phyloP scores from a whole-genome alignment of 2,329 filamentous ascomycete species.

The Aaosphaeria arxii region DNA sequence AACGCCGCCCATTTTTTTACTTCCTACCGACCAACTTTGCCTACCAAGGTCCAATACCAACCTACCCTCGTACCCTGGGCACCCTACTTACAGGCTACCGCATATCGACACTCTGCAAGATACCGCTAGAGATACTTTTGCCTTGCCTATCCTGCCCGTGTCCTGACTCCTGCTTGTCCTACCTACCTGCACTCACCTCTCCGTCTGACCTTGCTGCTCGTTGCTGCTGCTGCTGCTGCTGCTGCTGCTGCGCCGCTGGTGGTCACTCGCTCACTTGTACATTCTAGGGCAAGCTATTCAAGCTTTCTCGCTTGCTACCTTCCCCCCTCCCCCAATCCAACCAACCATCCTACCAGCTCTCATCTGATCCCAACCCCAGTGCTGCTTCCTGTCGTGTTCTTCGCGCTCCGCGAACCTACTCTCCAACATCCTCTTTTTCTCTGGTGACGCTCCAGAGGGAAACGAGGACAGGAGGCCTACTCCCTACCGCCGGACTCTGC shows the following conservation, averaged over 20 bases:
- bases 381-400: no score
- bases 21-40: not conserved
- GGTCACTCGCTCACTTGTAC: not conserved
- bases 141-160: not conserved
- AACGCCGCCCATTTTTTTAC: not conserved
- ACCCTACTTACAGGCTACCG: no score
- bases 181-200: not conserved
- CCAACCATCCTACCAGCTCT: not conserved
- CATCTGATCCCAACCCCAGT: not conserved
- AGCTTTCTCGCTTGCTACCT: constrained; percentile 5
- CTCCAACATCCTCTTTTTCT: not conserved
- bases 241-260: not conserved
- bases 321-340: not conserved
- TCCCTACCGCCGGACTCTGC: constrained; percentile 17
- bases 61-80: not conserved
- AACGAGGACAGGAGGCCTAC: no score
- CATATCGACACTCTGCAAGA: no score
- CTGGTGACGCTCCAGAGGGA: constrained; percentile 11
- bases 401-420: not conserved
- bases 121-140: not conserved
- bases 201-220: not conserved
- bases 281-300: not conserved
- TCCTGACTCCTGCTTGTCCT: not conserved
- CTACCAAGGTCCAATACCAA: not conserved
- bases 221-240: not conserved